These are phyloP conservation scores for Amyloporia xantha DNA, from an alignment of 768 basidiomycete species.

Conservation along the genomic window DNA sequence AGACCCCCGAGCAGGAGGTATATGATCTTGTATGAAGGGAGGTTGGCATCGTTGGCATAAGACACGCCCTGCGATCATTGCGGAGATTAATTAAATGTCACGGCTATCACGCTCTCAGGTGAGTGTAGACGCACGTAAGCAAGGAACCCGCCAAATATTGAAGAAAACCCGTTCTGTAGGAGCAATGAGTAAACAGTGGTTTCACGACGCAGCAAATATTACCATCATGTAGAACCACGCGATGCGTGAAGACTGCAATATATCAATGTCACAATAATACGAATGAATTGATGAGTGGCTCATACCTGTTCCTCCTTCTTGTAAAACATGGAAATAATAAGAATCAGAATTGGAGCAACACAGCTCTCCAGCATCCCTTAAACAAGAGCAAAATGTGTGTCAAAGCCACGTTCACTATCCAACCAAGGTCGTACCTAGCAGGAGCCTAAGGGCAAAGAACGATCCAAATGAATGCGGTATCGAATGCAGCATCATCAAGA, in stretches of 20 bases:
- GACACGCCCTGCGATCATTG: conserved; percentile 11
- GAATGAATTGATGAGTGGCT: neutral
- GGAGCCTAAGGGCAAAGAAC: conserved; percentile 57
- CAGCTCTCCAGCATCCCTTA: conserved; percentile 66
- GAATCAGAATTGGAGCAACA: conserved; percentile 56
- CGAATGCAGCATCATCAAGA: conserved; percentile 54
- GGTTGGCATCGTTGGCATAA: conserved; percentile 21
- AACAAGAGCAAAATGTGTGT: neutral
- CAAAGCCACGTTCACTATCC: neutral
- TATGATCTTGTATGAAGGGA: conserved; percentile 57
- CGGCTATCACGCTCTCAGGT: too few relatives aligned
- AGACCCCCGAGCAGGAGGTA: conserved; percentile 55
- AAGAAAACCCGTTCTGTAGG: conserved; percentile 14
- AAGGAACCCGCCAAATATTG: conserved; percentile 55
- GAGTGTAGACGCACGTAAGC: conserved; percentile 33
- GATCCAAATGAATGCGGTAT: conserved; percentile 49
- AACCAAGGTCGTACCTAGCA: conserved; percentile 37
- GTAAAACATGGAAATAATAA: conserved; percentile 64
- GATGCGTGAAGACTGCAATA: conserved; percentile 45
- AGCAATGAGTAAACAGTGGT: neutral
- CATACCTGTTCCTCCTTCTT: conserved; percentile 57
- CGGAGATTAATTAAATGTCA: neutral
- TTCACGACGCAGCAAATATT: neutral
- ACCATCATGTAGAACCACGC: conserved; percentile 68
- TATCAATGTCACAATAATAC: neutral